Base-by-base conservation (phyloP, 2,329 filamentous ascomycete genomes). In the Fusarium sp. region DNA sequence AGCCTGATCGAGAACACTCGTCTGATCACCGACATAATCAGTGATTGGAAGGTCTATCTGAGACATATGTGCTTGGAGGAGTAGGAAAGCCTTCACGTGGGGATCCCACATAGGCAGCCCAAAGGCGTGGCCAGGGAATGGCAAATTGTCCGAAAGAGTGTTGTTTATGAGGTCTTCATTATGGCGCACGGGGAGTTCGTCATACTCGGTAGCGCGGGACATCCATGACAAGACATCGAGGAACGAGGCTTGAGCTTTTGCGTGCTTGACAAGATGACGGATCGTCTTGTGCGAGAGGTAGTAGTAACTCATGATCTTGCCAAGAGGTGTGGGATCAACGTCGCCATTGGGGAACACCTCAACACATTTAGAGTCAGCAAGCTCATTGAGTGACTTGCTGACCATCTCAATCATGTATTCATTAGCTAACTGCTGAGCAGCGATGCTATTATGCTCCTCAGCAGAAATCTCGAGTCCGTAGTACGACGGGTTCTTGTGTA, bases 301-400 rank as follows among this genome's bases (percentile, higher is more conserved):
- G 87, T 99, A 99, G 86, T 98, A 99, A 81, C 93, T 97, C 94
- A 98, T 98, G 79, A 99, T 98, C 85, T 97, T 98, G 77, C 96
- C 96, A 12, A 98, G 88, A 0, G 95, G 92, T 0, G 96, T 98
- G 2, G 95, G 86, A 75, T 97, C 93, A 33, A 99, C 91, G 75
- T 97, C 93, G 47, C 95, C 95, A 73, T 96, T 97, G 48, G 92
- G 91, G 77, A 94, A 92, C 7, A 97, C 87, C 24, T 91, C 88
- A 22, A 97, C 90, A 83, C 96, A 99, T 60, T 91, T 92, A 5
- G 95, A 98, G 70, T 93, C 88, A 2, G 92, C 92, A 9, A 99
- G 89, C 78, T 97, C 95, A 30, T 86, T 85, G 14, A 99, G 88
- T 0, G 95, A 97, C 66, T 91, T 92, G 79, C 95, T 93, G 12